These are phyloP conservation scores for Penicillium sp. DNA, from an alignment of 2,329 filamentous ascomycete species.

Conservation along the genomic window DNA sequence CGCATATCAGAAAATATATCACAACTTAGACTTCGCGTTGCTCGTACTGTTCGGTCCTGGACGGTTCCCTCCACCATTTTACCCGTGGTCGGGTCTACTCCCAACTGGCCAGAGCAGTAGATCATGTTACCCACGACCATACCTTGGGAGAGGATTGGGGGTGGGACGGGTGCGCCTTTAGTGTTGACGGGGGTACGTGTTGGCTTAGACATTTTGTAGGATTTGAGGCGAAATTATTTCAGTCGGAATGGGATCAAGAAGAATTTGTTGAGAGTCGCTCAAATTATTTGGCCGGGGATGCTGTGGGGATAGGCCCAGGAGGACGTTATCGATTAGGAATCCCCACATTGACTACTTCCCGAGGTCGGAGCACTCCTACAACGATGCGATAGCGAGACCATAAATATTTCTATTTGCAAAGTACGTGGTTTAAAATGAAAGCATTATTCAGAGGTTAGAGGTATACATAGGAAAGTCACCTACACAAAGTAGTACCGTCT, in stretches of 20 bases:
- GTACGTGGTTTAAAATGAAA: not conserved
- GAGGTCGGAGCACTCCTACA: not conserved
- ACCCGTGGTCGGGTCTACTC: slow-evolving; percentile 52
- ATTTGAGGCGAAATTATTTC: not conserved
- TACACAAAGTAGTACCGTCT: too few species aligned
- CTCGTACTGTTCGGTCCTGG: slow-evolving; percentile 51
- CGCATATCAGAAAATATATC: not conserved
- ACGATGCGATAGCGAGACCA: not conserved
- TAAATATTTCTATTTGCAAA: too few species aligned
- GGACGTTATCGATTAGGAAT: not conserved
- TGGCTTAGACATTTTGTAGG: slow-evolving; percentile 8
- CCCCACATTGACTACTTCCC: not conserved
- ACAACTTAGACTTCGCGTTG: not conserved
- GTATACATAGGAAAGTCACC: too few species aligned
- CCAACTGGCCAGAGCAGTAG: slow-evolving; percentile 65
- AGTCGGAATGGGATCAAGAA: not conserved
- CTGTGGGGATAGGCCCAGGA: not conserved
- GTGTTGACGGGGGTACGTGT: slow-evolving; percentile 37
- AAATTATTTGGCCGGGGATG: not conserved
- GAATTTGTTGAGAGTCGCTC: not conserved
- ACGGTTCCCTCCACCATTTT: slow-evolving; percentile 56
- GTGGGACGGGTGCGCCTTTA: slow-evolving; percentile 47
- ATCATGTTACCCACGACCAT: slow-evolving; percentile 61
- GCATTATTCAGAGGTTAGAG: too few species aligned
- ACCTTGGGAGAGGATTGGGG: slow-evolving; percentile 57